These are phyloP conservation scores for Viscum album DNA, from an alignment of 177 flowering plant genomes.

Conservation along the genomic window DNA sequence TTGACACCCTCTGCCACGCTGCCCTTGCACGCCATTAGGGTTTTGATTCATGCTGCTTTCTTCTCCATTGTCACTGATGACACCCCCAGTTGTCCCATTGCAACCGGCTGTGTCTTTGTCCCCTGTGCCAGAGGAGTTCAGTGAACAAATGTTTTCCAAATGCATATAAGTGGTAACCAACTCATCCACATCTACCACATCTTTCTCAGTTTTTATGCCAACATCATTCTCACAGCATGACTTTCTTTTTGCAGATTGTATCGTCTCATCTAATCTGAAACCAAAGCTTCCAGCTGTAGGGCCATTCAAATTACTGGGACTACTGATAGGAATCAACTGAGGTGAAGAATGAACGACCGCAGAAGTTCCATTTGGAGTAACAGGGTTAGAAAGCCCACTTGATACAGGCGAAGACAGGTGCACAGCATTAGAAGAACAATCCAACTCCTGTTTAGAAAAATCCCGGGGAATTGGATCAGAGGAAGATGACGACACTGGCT, in stretches of 20 bases:
- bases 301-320: no score
- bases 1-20: conserved; percentile 46
- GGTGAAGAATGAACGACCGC: neutral
- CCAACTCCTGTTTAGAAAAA: neutral
- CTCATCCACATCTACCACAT: neutral
- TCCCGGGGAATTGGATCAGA: neutral
- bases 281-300: neutral
- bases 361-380: neutral
- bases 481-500: neutral
- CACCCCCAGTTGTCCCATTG: conserved; percentile 58
- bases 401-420: no score
- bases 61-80: conserved; percentile 12
- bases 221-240: neutral
- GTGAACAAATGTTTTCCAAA: neutral
- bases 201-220: neutral
- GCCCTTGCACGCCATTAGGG: conserved; percentile 29
- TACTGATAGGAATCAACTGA: neutral
- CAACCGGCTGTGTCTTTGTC: conserved; percentile 64
- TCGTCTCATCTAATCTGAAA: neutral
- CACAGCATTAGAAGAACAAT: neutral
- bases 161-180: neutral
- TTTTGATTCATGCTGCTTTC: conserved; percentile 58
- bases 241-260: neutral
- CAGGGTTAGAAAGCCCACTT: neutral
- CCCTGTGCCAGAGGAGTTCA: conserved; percentile 28